These are phyloP conservation scores for Petunia axillaris DNA, from an alignment of 257 asterid species.

Conservation along the genomic window DNA sequence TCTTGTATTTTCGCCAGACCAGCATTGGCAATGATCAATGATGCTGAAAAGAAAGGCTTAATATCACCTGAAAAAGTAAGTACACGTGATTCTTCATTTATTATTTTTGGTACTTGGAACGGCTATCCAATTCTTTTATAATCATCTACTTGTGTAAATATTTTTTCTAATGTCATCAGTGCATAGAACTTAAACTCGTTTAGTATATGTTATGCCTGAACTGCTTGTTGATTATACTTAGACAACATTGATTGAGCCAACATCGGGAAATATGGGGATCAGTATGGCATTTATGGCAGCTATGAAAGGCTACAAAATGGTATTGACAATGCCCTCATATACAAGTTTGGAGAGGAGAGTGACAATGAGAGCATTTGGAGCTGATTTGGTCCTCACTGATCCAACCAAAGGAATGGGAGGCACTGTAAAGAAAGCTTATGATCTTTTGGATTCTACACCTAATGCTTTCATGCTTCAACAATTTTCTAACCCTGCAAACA, in stretches of 20 bases:
- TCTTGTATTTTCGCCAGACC: constrained; percentile 50
- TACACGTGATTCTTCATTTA: background rate
- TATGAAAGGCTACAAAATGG: constrained; percentile 95
- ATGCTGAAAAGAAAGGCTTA: constrained; percentile 86
- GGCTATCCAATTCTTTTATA: background rate
- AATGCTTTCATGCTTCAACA: constrained; percentile 95
- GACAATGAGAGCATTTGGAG: constrained; percentile 93
- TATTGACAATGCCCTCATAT: constrained; percentile 97
- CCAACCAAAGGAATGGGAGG: constrained; percentile 98
- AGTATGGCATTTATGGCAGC: constrained; percentile 99
- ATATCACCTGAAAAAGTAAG: constrained; percentile 85
- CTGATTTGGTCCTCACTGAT: constrained; percentile 84
- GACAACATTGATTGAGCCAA: constrained; percentile 96
- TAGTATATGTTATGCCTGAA: background rate
- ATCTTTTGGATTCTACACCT: constrained; percentile 73
- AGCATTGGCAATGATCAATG: constrained; percentile 81
- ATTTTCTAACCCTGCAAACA: constrained; percentile 88
- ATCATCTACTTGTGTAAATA: background rate
- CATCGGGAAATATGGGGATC: constrained; percentile 98
- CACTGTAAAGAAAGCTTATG: constrained; percentile 83
- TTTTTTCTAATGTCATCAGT: background rate
- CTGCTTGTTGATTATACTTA: constrained; percentile 21
- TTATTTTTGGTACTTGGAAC: background rate
- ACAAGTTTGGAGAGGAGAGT: constrained; percentile 97
- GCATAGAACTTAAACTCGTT: background rate